Base-by-base conservation (phyloP, 75 land plant genomes). In the Ceratopteris richardii region DNA sequence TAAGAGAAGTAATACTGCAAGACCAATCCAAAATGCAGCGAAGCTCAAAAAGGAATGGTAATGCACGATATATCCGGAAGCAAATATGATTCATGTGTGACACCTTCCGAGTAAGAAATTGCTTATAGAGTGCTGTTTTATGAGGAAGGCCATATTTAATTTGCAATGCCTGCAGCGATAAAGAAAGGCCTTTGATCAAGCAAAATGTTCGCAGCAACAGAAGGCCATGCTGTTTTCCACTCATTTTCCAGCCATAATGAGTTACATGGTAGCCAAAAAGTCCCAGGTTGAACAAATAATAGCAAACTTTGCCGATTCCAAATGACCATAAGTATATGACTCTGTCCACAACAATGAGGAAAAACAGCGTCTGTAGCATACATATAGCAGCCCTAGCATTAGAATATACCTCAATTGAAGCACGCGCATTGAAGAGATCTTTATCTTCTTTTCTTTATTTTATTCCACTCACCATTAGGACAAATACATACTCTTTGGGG, bases 21-120 rank as follows among this genome's bases (percentile, higher is more conserved):
- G 97, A 84, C 99, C 99, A 95, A 54, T 95, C 99, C 67, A 95
- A 86, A 18, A 95, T 97, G 71, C 99, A 90, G 31, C 99, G 86
- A 29, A 95, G 63, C 62, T 95, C 99, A 80, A 87, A 95, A 9
- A 95, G 77, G 60, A 95, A 95, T 20, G 99, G 99, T 19, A 95
- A 60, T 21, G 84, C 82, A 47, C 99, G 85, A 63, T 95, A 95
- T 17, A 95, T 61, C 20, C 97, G 70, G 62, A 84, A 95, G 31
- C 93, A 85, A 50, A 90, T 53, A 74, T 82, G 80, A 58, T 95
- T 87, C 29, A 82, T 50, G 44, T 66, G 71, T 29, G 85, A 74
- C 52, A 90, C 72, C 56, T 75, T 70, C 50, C 93, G 81, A 12
- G 97, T 92, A 57, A 95, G 65, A 65, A 87, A 95, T 51, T 95